Evolutionary conservation across 352 stramenopile species (phyloP), one percentile per base, ranked within the genome.

Genomic region (Phytophthora ramorum): DNA sequence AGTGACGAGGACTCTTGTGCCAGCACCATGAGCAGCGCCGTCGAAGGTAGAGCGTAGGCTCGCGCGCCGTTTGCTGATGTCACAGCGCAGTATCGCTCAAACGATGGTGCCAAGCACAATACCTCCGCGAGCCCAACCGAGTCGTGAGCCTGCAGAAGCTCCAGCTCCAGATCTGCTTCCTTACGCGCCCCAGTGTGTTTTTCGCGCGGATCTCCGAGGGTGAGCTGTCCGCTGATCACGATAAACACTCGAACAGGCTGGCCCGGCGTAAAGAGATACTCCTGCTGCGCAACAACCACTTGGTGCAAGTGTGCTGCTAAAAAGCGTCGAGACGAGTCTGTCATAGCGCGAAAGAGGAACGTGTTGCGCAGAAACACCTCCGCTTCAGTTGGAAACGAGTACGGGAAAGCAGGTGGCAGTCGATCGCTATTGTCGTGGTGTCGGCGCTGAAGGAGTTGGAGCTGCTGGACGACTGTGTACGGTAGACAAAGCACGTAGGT

Each of bases 251-350:
- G 44, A 5, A 81, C 75, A 19, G 67, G 62, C 32, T 88, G 81
- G 7, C 76, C 81, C 3, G 70, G 73, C 2, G 78, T 88, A 59
- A 87, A 88, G 24, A 90, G 66, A 26, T 84, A 90, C 46, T 90
- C 81, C 54, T 76, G 51, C 34, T 71, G 68, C 7, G 57, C 50
- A 9, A 87, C 55, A 17, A 67, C 64, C 47, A 80, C 34, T 3
- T 61, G 45, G 4, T 55, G 66, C 16, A 82, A n/a, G 19, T 88
- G 73, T 3, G 78, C 69, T n/a, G 79, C 78, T 22, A 90, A 51
- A 48, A 81, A 90, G 30, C 74, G 59, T 17, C 82, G 65, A 10
- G 65, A 70, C 9, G 69, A 59, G 1, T 65, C 59, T 50, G 78
- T 44, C 48, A 85, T 81, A 1, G 61, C 48, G 46, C 71, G 65